Percentiles rank a stretch among this genome's conserved stretches.
These are phyloP conservation scores for Capillidium heterosporum DNA, from an alignment of 371 early-diverging fungal genomes.

Conservation along the genomic window DNA sequence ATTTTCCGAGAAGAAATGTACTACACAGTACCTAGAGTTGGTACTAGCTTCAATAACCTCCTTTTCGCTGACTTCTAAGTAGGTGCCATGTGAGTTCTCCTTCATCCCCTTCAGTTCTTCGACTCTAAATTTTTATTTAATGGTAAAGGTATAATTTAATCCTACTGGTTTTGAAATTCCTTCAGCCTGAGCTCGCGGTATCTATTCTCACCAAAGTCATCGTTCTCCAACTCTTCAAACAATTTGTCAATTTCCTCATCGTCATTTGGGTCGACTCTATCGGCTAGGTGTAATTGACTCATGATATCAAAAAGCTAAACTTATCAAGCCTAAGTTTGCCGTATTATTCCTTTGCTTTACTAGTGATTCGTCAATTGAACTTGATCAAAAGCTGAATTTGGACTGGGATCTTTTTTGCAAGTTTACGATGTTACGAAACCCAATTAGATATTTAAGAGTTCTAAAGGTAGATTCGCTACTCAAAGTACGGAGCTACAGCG, in stretches of 20 bases:
- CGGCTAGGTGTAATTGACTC: not conserved
- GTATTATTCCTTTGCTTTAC: too few species aligned
- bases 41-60: constrained; percentile 73
- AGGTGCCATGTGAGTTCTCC: constrained; percentile 56
- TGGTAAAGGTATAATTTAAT: not conserved
- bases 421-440: too few species aligned
- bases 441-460: too few species aligned
- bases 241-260: not conserved
- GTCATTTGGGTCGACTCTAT: constrained; percentile 4
- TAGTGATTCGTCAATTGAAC: too few species aligned
- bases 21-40: constrained; percentile 44
- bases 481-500: too few species aligned
- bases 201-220: not conserved
- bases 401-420: too few species aligned
- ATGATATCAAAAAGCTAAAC: too few species aligned
- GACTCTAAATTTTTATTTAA: constrained; percentile 18
- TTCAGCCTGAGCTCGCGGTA: not conserved
- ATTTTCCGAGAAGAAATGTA: constrained; percentile 82
- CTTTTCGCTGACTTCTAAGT: constrained; percentile 67
- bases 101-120: constrained; percentile 35
- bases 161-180: not conserved
- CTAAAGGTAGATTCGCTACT: too few species aligned
- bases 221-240: constrained; percentile 1
- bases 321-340: too few species aligned
- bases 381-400: too few species aligned